Percentiles rank a stretch among this genome's conserved stretches.
These are phyloP conservation scores for Colletotrichum tanaceti DNA, from an alignment of 2,329 filamentous ascomycete species.

Conservation along the genomic window DNA sequence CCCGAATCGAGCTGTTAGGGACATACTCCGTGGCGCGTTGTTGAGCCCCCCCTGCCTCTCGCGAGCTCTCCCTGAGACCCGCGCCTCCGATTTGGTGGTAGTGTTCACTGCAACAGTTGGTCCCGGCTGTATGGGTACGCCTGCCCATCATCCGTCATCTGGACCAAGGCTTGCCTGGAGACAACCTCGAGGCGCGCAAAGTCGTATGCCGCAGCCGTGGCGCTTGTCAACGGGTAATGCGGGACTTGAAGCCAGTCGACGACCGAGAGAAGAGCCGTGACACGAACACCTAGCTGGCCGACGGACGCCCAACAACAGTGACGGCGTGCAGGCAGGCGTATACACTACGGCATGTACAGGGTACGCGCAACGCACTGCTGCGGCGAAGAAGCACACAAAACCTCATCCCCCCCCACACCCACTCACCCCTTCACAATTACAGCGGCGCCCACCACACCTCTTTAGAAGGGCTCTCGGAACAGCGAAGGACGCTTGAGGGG, in stretches of 20 bases:
- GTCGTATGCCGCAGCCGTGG: conserved; percentile 7
- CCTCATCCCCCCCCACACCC: too few relatives aligned
- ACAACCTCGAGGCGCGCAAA: conserved; percentile 15
- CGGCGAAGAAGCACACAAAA: background rate
- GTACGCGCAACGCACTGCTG: conserved; percentile 6
- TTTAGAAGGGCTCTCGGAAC: background rate
- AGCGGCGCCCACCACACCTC: background rate
- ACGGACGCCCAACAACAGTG: background rate
- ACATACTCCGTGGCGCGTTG: background rate
- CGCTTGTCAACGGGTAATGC: conserved; percentile 11
- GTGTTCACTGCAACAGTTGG: background rate
- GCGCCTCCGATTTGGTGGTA: background rate
- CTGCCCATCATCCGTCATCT: background rate
- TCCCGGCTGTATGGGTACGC: conserved; percentile 7
- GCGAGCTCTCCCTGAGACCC: background rate
- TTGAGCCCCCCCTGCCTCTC: conserved; percentile 2
- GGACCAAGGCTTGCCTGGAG: background rate
- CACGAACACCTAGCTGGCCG: background rate
- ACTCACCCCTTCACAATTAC: background rate
- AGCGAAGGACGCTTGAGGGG: background rate
- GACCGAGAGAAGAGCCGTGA: background rate
- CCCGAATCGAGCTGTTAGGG: conserved; percentile 28
- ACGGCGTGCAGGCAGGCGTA: background rate
- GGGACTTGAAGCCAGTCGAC: conserved; percentile 4
- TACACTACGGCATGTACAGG: background rate